A percentile compares a stretch with the other conserved stretches of the same genome.
These are phyloP conservation scores for Calonectria pseudoreteaudii DNA, from an alignment of 2,329 filamentous ascomycete species.

Conservation along the genomic window DNA sequence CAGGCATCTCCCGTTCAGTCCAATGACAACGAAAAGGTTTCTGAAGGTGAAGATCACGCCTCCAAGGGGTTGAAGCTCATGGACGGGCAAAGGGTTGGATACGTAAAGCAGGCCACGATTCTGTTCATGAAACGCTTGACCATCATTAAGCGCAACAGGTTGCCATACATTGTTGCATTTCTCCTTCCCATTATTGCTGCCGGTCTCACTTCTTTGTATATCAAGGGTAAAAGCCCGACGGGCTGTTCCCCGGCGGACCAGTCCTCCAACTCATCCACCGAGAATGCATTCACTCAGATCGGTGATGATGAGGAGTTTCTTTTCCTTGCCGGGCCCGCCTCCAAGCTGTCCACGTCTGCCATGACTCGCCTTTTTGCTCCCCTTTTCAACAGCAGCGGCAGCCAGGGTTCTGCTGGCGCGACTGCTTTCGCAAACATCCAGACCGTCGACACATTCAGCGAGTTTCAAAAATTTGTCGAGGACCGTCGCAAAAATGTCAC, in stretches of 20 bases:
- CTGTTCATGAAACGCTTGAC: conserved; percentile 83
- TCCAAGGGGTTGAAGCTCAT: conserved; percentile 65
- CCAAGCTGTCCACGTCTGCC: conserved; percentile 49
- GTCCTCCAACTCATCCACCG: conserved; percentile 53
- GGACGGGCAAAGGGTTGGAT: conserved; percentile 77
- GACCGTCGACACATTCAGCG: conserved; percentile 71
- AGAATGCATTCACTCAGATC: conserved; percentile 54
- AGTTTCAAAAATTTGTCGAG: conserved; percentile 76
- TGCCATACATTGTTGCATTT: conserved; percentile 81
- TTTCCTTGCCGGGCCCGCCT: conserved; percentile 50
- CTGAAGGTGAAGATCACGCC: conserved; percentile 42
- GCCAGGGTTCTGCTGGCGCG: conserved; percentile 31
- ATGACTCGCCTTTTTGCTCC: conserved; percentile 53
- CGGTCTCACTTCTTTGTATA: conserved; percentile 81
- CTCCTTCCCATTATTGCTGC: conserved; percentile 84
- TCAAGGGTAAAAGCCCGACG: conserved; percentile 66
- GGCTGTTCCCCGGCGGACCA: conserved; percentile 65
- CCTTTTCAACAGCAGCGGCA: conserved; percentile 48
- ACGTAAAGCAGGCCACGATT: conserved; percentile 76
- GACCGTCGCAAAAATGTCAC: conserved; percentile 75
- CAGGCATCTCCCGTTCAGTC: conserved; percentile 30
- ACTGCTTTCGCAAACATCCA: conserved; percentile 52
- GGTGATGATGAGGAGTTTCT: conserved; percentile 37
- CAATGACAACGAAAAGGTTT: conserved; percentile 36
- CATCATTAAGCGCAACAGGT: conserved; percentile 81